A percentile compares a stretch with the other conserved stretches of the same genome.
These are phyloP conservation scores for Alloascoidea africana DNA, from an alignment of 805 yeast genomes.

Conservation along the genomic window DNA sequence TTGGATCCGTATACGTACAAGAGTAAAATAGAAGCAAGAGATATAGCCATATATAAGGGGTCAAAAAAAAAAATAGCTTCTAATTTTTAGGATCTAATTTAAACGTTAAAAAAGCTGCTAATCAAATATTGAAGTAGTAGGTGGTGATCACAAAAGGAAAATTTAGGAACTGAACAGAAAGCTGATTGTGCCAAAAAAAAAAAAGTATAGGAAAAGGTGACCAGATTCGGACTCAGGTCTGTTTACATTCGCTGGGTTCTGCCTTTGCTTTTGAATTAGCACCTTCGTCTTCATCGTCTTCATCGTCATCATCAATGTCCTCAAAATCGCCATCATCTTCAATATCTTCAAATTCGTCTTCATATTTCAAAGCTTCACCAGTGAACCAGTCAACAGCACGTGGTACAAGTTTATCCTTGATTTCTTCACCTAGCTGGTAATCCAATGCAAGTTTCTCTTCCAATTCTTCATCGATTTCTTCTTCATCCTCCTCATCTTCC, in stretches of 20 bases:
- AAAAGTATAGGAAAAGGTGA: too few species aligned
- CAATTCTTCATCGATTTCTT: constrained; percentile 55
- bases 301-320: constrained; percentile 46
- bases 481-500: constrained; percentile 40
- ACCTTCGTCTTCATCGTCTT: constrained; percentile 35
- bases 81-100: too few species aligned
- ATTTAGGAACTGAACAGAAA: too few species aligned
- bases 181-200: too few species aligned
- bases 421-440: constrained; percentile 90
- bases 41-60: too few species aligned
- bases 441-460: constrained; percentile 82
- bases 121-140: too few species aligned
- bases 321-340: constrained; percentile 47
- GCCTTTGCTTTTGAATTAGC: constrained; percentile 22
- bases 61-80: too few species aligned
- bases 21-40: too few species aligned
- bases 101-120: too few species aligned
- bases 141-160: too few species aligned
- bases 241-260: constrained; percentile 1
- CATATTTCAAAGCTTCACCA: constrained; percentile 84
- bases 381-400: constrained; percentile 98
- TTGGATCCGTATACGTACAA: too few species aligned
- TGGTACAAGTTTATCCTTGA: constrained; percentile 90
- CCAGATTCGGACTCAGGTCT: too few species aligned
- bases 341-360: constrained; percentile 40